Evolutionary conservation across 495 filamentous ascomycete genomes (phyloP), one percentile per base, ranked within the genome.

Genomic region (Tuber indicum): DNA sequence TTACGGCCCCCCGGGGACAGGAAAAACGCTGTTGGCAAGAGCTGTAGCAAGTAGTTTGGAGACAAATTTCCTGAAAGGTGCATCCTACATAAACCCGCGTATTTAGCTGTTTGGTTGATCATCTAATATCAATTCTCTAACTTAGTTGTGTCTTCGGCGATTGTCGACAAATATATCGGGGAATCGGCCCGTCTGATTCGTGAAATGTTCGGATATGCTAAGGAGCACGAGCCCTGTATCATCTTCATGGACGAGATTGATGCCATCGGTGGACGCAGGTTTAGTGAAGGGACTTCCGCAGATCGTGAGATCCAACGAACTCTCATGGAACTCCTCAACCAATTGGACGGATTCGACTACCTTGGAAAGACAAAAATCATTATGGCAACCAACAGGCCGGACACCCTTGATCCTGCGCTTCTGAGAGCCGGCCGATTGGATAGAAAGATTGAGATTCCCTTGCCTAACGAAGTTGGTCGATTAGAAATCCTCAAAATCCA

Each of bases 201-300:
- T 86, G 96, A 99, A 85, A 98, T 99, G 96, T 99, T 99, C 82
- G 96, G 96, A 72, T 99, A 99, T 84, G 96, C 96, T 76, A 98
- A 98, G 85, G 96, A 99, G 85, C 96, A 99, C 85, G 96, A 99
- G 84, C 96, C 96, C 70, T 99, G 96, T 85, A 98, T 99, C 84
- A 99, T 99, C 86, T 99, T 99, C 90, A 99, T 99, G 96, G 96
- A 99, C 87, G 96, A 99, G 85, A 99, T 99, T 84, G 96, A 99
- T 83, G 96, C 96, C 81, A 99, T 99, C 83, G 96, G 96, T 84
- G 96, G 96, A 74, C 90, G 96, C 82, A 89, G 96, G 79, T 99
- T 99, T 83, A 96, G 92, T n/a, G 96, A 99, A 84, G 96, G 96
- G 80, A 99, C 96, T 75, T 97, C 93, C 46, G 96, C 96, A 41